Conservation (phyloP, 169 alveolate genomes). For the Eimeria brunetti region DNA sequence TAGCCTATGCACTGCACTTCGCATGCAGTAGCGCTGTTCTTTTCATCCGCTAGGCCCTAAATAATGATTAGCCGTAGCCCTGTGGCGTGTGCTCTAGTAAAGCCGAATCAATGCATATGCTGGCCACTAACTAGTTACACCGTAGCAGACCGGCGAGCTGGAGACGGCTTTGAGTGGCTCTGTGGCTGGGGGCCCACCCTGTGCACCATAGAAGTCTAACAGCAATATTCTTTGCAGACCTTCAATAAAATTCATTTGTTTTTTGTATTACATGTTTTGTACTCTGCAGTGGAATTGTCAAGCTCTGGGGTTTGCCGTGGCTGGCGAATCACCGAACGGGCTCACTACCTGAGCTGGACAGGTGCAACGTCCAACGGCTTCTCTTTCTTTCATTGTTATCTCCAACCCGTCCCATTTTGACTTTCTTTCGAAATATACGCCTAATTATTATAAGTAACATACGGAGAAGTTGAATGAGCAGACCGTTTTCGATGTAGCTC, state of each 20-base stretch:
- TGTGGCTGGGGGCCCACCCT: neutral
- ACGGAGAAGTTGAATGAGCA: neutral
- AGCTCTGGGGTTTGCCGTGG: neutral
- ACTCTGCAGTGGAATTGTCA: neutral
- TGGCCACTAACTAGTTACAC: neutral
- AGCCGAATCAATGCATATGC: neutral
- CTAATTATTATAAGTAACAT: neutral
- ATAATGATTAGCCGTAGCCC: neutral
- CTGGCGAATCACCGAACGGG: neutral
- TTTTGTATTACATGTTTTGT: neutral
- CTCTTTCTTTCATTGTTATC: neutral
- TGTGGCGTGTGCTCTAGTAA: neutral
- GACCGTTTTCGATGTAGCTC: neutral
- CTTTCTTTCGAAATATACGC: neutral
- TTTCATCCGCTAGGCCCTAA: neutral
- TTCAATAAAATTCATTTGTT: neutral
- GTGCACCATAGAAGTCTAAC: neutral
- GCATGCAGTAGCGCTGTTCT: neutral
- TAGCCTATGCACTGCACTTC: conserved; percentile 22
- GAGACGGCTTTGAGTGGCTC: neutral
- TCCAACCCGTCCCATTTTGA: neutral
- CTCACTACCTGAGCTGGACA: neutral
- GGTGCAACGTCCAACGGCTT: conserved; percentile 4
- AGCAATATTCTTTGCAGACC: neutral
- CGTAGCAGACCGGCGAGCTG: neutral